These are phyloP conservation scores for Aspergillus costaricaensis DNA, from an alignment of 2,329 filamentous ascomycete species.

Conservation along the genomic window DNA sequence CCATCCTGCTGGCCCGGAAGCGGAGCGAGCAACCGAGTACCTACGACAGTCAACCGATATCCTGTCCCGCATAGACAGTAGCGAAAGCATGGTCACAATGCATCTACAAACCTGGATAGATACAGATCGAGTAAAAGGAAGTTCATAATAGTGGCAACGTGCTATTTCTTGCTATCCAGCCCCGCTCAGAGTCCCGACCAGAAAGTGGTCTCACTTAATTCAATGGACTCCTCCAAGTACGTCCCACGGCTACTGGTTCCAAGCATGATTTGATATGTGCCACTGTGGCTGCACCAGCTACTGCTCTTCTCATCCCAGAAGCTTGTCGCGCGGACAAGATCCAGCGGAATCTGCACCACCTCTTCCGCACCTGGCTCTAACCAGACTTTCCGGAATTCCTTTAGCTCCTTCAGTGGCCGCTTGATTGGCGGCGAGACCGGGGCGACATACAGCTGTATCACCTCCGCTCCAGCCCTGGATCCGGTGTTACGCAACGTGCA, in stretches of 20 bases:
- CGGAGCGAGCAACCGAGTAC: conserved; percentile 17
- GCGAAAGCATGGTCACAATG: conserved; percentile 17
- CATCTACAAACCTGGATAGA: conserved; percentile 11
- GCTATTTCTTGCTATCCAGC: not conserved
- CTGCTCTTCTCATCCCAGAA: conserved; percentile 10
- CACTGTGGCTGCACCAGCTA: conserved; percentile 5
- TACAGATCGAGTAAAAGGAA: not conserved
- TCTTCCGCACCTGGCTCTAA: conserved; percentile 59
- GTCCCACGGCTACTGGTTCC: conserved; percentile 3
- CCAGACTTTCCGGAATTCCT: conserved; percentile 63
- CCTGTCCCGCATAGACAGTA: conserved; percentile 18
- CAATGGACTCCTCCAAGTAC: not conserved
- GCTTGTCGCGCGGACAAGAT: conserved; percentile 6
- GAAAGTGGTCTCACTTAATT: not conserved
- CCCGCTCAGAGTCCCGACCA: conserved; percentile 2
- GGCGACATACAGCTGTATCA: conserved; percentile 53
- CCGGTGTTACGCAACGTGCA: conserved; percentile 46
- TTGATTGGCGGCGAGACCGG: conserved; percentile 7
- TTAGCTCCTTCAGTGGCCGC: conserved; percentile 54
- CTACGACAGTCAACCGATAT: conserved; percentile 15
- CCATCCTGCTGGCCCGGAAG: conserved; percentile 18
- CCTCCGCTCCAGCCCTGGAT: conserved; percentile 52
- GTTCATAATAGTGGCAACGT: not conserved
- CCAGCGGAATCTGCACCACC: conserved; percentile 36
- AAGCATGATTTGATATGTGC: not conserved